A percentile compares a stretch with the other conserved stretches of the same genome.
Evolutionary conservation across 257 asterid species (phyloP).

Genomic region (Plantago ovata): DNA sequence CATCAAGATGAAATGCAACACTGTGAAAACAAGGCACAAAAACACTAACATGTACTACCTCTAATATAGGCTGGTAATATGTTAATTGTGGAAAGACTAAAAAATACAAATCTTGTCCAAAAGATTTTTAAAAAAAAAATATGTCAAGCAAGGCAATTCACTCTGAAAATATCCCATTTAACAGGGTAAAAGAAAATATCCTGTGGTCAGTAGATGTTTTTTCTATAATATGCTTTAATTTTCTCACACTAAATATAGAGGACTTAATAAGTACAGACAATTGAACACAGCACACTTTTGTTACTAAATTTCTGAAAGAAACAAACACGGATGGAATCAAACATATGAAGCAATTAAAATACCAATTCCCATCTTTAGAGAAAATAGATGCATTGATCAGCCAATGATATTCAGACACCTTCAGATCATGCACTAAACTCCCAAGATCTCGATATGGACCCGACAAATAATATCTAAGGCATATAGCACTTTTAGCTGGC

Average conservation of each 20-base stretch:
- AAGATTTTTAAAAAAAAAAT: background rate
- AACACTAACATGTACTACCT: slow-evolving; percentile 10
- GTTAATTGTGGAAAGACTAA: background rate
- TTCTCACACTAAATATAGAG: no score
- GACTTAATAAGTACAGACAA: no score
- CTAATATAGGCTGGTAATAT: slow-evolving; percentile 8
- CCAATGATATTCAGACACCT: background rate
- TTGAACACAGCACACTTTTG: background rate
- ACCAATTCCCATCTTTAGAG: background rate
- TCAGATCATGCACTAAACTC: no score
- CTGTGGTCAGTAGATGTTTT: background rate
- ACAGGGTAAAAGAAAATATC: background rate
- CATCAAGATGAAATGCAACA: background rate
- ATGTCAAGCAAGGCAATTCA: background rate
- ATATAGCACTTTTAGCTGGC: no score
- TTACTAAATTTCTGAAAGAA: background rate
- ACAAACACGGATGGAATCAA: background rate
- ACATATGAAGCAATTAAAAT: background rate
- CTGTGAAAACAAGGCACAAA: background rate
- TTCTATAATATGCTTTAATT: background rate
- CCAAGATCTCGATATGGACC: no score
- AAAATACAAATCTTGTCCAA: background rate
- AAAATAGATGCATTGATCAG: background rate
- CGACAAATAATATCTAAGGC: no score
- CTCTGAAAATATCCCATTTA: background rate